Base-by-base conservation (phyloP, 352 stramenopile genomes). In the Globisporangium okanoganense region DNA sequence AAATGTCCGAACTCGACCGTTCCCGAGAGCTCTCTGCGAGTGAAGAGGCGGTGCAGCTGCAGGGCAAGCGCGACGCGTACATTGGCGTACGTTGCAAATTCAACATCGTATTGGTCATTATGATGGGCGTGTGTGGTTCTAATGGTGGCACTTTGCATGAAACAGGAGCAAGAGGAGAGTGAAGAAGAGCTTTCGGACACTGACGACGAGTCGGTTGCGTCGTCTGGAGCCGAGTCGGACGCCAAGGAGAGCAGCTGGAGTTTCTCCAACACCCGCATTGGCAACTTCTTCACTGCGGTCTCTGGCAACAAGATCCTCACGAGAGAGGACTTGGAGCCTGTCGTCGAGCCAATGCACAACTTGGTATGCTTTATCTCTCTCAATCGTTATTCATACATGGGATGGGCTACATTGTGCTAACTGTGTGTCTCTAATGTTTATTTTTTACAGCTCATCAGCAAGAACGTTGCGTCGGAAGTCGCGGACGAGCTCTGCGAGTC, bases 391-490 rank as follows among this genome's bases (percentile, higher is more conserved):
- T 27, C 14, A 13, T 38, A 14, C n/a, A 14, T 1, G 29, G 5
- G 6, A 7, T 33, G 29, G 3, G 6, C n/a, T 8, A 13, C 16
- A 8, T 27, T 36, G 20, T 12, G 16, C 43, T 54, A 20, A 48
- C 56, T 24, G 40, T 22, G 7, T 48, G 7, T 54, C 6, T 10
- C 25, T 58, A 24, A 44, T 36, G 14, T 48, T 9, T 13, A 12
- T 48, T 36, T 60, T 18, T 35, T 13, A 25, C 65, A 98, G 71
- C 70, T 99, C 5, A 97, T 98, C 48, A 95, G 80, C 66, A 99
- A 99, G 78, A 99, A 99, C 72, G 97, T 99, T 3, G 96, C 97
- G 12, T 81, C 84, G 6, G 96, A 99, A 65, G 96, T 99, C 36
- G 94, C 96, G 2, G 72, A 97, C 27, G 91, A 98, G 47, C 85